Evolutionary conservation across 352 stramenopile species (phyloP).

Genomic region (Globisporangium alternatum): DNA sequence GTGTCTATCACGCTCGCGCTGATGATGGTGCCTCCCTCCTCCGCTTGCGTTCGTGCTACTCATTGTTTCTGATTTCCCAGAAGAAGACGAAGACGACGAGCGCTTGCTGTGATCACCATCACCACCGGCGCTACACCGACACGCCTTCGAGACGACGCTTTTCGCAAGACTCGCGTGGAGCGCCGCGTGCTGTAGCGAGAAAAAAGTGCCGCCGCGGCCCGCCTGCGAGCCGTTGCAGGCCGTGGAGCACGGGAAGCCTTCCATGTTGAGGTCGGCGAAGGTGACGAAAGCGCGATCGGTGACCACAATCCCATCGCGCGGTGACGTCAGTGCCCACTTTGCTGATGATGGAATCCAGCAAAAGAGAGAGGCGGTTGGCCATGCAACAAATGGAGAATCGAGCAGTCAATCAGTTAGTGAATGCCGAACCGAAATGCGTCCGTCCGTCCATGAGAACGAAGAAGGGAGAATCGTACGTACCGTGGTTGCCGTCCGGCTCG

Average conservation of each 20-base stretch:
- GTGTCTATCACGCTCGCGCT: background rate
- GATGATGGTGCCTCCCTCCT: background rate
- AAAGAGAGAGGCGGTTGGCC: background rate
- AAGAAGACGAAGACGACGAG: background rate
- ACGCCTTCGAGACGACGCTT: constrained; percentile 44
- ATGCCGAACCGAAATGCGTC: background rate
- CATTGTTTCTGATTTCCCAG: background rate
- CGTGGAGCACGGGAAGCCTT: constrained; percentile 76
- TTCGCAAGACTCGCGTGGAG: constrained; percentile 53
- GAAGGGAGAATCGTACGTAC: constrained; percentile 18
- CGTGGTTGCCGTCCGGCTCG: constrained; percentile 57
- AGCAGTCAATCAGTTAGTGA: background rate
- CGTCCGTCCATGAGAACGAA: background rate
- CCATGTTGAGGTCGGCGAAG: constrained; percentile 82
- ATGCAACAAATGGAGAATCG: background rate
- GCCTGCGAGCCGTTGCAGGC: constrained; percentile 69
- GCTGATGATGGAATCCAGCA: constrained; percentile 26
- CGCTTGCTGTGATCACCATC: constrained; percentile 7
- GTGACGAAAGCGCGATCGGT: constrained; percentile 32
- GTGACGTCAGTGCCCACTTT: constrained; percentile 70
- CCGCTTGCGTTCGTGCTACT: background rate
- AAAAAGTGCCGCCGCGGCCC: constrained; percentile 70
- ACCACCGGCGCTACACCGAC: constrained; percentile 22
- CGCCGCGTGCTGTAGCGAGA: constrained; percentile 35
- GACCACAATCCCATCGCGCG: constrained; percentile 24